Base-by-base conservation (phyloP, 352 stramenopile genomes). In the Stephanocyclus meneghinianus region DNA sequence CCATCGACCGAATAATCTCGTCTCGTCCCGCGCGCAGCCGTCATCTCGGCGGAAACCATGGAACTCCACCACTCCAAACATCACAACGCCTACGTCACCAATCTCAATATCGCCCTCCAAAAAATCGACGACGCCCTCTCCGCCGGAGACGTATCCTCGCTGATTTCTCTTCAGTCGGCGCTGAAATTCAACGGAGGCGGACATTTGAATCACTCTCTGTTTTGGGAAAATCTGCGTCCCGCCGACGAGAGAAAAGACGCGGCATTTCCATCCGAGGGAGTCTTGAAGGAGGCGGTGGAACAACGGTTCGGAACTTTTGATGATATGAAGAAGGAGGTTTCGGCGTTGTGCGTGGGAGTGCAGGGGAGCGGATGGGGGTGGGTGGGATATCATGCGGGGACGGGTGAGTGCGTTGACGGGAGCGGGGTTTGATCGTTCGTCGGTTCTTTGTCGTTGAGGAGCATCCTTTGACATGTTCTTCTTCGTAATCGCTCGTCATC, bases 131-230 rank as follows among this genome's bases (percentile, higher is more conserved):
- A 95, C 62, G 96, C 96, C 45, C 74, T 90, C 15, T 76, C 68
- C 4, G 35, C 75, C 45, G 84, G 85, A 15, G 95, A 98, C 88
- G 90, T 98, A 74, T 93, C 91, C 60, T 94, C 92, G 71, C 93
- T 98, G 71, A 96, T 98, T 78, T 91, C 87, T 50, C 85, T 98
- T 26, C 93, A 98, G 76, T 89, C 87, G 13, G 96, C 95, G 44
- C 90, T 99, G 57, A 97, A 97, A 80, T 99, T 99, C 88, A 99
- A 99, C 89, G 97, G 96, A 18, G 97, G 97, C 13, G 97, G 97
- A 69, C 97, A 99, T 86, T 86, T 99, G 30, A 99, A 99, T 87
- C 97, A 99, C 88, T 97, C 95, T 66, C 95, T 99, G 76, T 99
- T 99, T 89, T 99, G 97, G 97, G 97, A 98, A 76, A 98, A 98